Evolutionary conservation across 2,329 filamentous ascomycete species (phyloP).

Genomic region (Botrytis tulipae): DNA sequence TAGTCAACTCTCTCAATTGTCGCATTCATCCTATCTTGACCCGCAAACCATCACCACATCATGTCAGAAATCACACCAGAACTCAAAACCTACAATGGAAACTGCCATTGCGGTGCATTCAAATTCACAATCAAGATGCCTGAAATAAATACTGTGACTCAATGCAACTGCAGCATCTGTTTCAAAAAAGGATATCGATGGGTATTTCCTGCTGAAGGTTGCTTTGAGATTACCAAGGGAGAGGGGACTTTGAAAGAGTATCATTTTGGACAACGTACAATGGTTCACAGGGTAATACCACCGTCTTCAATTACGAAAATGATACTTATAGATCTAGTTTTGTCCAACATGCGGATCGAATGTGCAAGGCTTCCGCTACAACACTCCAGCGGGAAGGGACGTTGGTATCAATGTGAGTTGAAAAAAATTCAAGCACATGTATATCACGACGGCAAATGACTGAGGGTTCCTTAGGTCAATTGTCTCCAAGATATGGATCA

Average conservation of each 20-base stretch:
- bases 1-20: too few relatives aligned
- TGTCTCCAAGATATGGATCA: slow-evolving; percentile 28
- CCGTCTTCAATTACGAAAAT: not conserved
- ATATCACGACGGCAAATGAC: not conserved
- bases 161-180: slow-evolving; percentile 70
- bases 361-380: slow-evolving; percentile 40
- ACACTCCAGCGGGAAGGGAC: slow-evolving; percentile 36
- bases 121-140: slow-evolving; percentile 53
- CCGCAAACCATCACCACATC: not conserved
- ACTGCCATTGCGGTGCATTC: slow-evolving; percentile 57
- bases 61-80: slow-evolving; percentile 13
- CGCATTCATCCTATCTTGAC: not conserved
- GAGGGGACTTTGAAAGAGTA: slow-evolving; percentile 45
- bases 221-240: slow-evolving; percentile 50
- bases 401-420: slow-evolving; percentile 46
- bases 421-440: too few relatives aligned
- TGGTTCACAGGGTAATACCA: slow-evolving; percentile 43
- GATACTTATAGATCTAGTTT: slow-evolving; percentile 43
- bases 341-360: slow-evolving; percentile 51
- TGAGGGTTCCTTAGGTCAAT: slow-evolving; percentile 22
- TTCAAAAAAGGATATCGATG: slow-evolving; percentile 48
- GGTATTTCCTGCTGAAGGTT: slow-evolving; percentile 37
- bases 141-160: slow-evolving; percentile 54
- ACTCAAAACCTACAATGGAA: slow-evolving; percentile 47
- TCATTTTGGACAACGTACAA: slow-evolving; percentile 42